These are phyloP conservation scores for Hypoxylon sp. DNA, from an alignment of 2,329 filamentous ascomycete species.

Conservation along the genomic window DNA sequence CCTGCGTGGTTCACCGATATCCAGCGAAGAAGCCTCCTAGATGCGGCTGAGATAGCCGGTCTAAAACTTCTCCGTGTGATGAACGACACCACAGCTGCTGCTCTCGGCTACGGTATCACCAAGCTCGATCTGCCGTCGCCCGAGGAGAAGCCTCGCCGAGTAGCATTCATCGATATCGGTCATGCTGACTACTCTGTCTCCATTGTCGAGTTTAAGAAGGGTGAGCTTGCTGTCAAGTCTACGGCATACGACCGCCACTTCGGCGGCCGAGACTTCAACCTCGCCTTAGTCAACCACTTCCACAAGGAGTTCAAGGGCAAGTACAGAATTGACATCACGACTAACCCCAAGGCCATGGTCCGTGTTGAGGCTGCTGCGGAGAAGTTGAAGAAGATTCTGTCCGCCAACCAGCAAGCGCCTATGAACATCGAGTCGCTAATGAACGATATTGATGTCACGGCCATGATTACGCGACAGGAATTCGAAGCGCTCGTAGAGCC, in stretches of 20 bases:
- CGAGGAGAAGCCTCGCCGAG: conserved; percentile 92
- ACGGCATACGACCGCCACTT: conserved; percentile 96
- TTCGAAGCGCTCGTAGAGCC: conserved; percentile 92
- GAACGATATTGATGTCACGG: conserved; percentile 93
- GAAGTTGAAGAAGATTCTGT: conserved; percentile 98
- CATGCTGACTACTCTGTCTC: conserved; percentile 96
- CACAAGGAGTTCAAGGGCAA: conserved; percentile 96
- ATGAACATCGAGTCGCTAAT: conserved; percentile 98
- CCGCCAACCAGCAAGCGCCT: conserved; percentile 91
- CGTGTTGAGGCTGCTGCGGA: conserved; percentile 90
- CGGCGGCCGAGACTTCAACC: conserved; percentile 97
- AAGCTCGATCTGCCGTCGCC: conserved; percentile 88
- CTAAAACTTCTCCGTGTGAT: conserved; percentile 93
- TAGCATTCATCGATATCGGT: conserved; percentile 93
- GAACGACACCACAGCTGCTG: conserved; percentile 97
- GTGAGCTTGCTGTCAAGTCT: conserved; percentile 92
- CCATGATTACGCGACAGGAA: conserved; percentile 93
- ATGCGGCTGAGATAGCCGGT: conserved; percentile 92
- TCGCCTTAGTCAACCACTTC: conserved; percentile 93
- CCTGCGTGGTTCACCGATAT: conserved; percentile 97
- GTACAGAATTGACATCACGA: conserved; percentile 95
- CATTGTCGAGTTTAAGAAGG: conserved; percentile 96
- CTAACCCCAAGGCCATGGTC: conserved; percentile 88
- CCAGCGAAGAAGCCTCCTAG: conserved; percentile 89
- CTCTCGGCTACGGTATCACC: conserved; percentile 96